These are phyloP conservation scores for Balamuthia mandrillaris DNA, from an alignment of 208 protist species.

Conservation along the genomic window DNA sequence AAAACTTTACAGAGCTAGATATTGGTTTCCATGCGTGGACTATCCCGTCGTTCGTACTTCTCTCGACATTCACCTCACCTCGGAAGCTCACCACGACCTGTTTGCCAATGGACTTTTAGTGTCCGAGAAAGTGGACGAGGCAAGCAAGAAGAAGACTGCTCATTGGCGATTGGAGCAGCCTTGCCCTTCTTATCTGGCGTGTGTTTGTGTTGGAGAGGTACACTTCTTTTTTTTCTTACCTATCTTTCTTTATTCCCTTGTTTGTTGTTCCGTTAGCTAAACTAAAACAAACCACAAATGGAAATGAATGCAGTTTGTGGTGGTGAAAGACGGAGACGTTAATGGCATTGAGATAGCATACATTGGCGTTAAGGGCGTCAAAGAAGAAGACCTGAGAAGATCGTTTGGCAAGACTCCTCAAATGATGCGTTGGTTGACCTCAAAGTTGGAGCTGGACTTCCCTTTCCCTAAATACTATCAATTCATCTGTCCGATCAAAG, in stretches of 20 bases:
- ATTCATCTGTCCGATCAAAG: background rate
- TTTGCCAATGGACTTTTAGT: constrained; percentile 1
- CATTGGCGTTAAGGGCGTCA: constrained; percentile 11
- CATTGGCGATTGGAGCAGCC: background rate
- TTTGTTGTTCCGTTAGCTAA: background rate
- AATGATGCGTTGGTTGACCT: constrained; percentile 18
- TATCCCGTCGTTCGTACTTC: background rate
- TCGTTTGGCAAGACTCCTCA: background rate
- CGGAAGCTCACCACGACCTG: background rate
- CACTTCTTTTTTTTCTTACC: background rate
- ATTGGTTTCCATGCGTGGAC: constrained; percentile 10
- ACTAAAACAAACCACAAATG: background rate
- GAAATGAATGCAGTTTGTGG: background rate
- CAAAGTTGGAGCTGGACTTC: background rate
- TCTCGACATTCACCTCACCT: constrained; percentile 4
- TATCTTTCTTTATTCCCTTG: no score
- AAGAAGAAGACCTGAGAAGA: background rate
- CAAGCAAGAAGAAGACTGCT: background rate
- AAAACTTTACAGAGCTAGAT: background rate
- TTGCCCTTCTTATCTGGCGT: constrained; percentile 11
- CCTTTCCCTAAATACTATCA: constrained; percentile 29
- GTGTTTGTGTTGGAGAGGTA: background rate
- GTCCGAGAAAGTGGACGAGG: background rate
- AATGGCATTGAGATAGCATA: background rate
- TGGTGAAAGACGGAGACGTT: background rate